phyloP scores from a whole-genome alignment of 2,329 filamentous ascomycete genomes.

The Alternaria consortialis region DNA sequence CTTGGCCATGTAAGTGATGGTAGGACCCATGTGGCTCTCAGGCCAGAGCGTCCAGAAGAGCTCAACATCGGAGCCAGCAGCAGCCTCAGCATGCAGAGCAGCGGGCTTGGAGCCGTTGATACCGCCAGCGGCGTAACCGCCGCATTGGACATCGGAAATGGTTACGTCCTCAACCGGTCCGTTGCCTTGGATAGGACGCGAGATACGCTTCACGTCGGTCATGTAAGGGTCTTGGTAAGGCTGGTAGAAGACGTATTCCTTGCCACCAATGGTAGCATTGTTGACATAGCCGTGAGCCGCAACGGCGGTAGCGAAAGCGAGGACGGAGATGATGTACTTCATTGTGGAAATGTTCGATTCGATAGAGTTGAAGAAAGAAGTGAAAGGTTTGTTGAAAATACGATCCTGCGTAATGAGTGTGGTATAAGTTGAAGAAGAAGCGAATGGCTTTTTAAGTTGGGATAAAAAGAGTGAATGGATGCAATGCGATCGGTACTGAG shows the following conservation, averaged over 20 bases:
- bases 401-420: constrained; percentile 18
- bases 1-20: constrained; percentile 68
- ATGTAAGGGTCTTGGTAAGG: constrained; percentile 48
- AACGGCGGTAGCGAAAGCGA: constrained; percentile 40
- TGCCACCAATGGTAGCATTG: constrained; percentile 45
- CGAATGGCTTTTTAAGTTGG: constrained; percentile 23
- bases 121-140: constrained; percentile 61
- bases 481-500: constrained; percentile 27
- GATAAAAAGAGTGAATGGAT: constrained; percentile 19
- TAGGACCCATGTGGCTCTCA: constrained; percentile 61
- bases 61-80: constrained; percentile 63
- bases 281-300: constrained; percentile 49
- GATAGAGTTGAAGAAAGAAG: constrained; percentile 4
- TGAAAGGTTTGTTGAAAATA: constrained; percentile 1
- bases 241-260: constrained; percentile 48
- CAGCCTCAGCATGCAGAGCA: constrained; percentile 62
- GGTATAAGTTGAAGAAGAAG: constrained; percentile 9
- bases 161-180: constrained; percentile 65
- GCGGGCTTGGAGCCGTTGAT: constrained; percentile 62
- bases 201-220: constrained; percentile 57
- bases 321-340: constrained; percentile 43
- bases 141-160: constrained; percentile 65
- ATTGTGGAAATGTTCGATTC: constrained; percentile 27
- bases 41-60: constrained; percentile 65
- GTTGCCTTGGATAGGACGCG: constrained; percentile 66